A percentile compares a stretch with the other conserved stretches of the same genome.
Evolutionary conservation across 176 grass and related monocot species (phyloP).

Genomic region (Hsuehochloa calcarea): DNA sequence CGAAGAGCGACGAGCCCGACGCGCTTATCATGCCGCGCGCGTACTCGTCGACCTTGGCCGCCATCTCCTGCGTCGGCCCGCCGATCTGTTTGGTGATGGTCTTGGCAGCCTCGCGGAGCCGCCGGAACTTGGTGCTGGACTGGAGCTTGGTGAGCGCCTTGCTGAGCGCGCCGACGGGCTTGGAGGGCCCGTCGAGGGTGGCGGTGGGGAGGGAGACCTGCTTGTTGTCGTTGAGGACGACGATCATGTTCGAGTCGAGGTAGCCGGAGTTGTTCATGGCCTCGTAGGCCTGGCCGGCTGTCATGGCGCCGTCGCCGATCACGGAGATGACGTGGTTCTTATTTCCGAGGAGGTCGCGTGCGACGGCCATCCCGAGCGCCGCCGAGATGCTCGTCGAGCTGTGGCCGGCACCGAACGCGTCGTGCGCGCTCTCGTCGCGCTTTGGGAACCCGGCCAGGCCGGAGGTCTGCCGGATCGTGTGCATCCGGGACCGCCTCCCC

Average conservation of each 20-base stretch:
- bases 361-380: conserved; percentile 91
- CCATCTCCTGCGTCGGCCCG: conserved; percentile 58
- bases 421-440: conserved; percentile 90
- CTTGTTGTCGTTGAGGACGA: conserved; percentile 94
- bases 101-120: conserved; percentile 80
- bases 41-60: conserved; percentile 98
- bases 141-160: conserved; percentile 89
- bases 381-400: conserved; percentile 97
- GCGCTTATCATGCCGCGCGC: conserved; percentile 98
- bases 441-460: conserved; percentile 94
- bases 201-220: conserved; percentile 94
- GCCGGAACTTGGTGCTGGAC: conserved; percentile 80
- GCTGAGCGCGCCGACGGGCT: conserved; percentile 81
- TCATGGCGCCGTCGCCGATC: conserved; percentile 97
- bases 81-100: conserved; percentile 86
- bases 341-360: conserved; percentile 64
- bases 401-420: conserved; percentile 87
- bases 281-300: conserved; percentile 90
- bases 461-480: conserved; percentile 82
- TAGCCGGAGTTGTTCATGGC: conserved; percentile 94
- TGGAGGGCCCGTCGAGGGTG: conserved; percentile 71
- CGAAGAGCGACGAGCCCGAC: conserved; percentile 76
- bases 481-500: conserved; percentile 78
- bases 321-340: conserved; percentile 87
- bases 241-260: conserved; percentile 91